Percentiles rank a stretch among this genome's conserved stretches.
These are phyloP conservation scores for Aureoboletus auriporus DNA, from an alignment of 768 basidiomycete species.

Conservation along the genomic window DNA sequence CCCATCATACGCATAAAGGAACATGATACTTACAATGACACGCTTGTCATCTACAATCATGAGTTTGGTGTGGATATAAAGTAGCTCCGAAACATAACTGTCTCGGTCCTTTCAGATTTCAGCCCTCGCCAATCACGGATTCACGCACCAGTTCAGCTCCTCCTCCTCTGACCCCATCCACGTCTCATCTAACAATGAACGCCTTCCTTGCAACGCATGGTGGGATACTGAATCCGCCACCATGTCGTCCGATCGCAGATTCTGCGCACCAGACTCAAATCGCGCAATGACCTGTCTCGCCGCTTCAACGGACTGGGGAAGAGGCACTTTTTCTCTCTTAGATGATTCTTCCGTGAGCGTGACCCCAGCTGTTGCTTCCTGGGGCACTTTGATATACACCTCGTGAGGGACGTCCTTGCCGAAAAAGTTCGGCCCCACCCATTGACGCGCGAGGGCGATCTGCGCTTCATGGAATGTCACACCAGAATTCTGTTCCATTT, in stretches of 20 bases:
- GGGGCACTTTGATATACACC: constrained; percentile 55
- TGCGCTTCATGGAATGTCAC: constrained; percentile 84
- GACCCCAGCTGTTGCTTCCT: constrained; percentile 46
- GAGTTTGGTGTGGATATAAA: constrained; percentile 84
- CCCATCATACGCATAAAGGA: neutral
- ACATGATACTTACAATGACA: constrained; percentile 64
- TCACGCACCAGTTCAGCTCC: constrained; percentile 71
- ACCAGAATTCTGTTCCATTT: constrained; percentile 72
- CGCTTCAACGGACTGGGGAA: constrained; percentile 65
- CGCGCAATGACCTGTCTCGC: constrained; percentile 62
- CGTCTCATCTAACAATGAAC: constrained; percentile 63
- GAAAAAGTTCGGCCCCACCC: constrained; percentile 53
- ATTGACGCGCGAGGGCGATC: constrained; percentile 75
- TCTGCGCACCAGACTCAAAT: constrained; percentile 66
- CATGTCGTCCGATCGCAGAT: constrained; percentile 51
- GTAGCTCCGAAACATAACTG: constrained; percentile 75
- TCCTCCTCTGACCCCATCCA: constrained; percentile 86
- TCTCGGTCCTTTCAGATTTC: neutral
- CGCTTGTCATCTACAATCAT: constrained; percentile 94
- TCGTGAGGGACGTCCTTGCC: constrained; percentile 38
- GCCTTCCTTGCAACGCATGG: constrained; percentile 66
- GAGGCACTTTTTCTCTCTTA: constrained; percentile 57
- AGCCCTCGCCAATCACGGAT: neutral
- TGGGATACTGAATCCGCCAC: constrained; percentile 80
- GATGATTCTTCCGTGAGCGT: constrained; percentile 50